Percentiles rank a stretch among this genome's conserved stretches.
Evolutionary conservation across 2,329 filamentous ascomycete genomes (phyloP).

Genomic region (Magnaporthales sp.): DNA sequence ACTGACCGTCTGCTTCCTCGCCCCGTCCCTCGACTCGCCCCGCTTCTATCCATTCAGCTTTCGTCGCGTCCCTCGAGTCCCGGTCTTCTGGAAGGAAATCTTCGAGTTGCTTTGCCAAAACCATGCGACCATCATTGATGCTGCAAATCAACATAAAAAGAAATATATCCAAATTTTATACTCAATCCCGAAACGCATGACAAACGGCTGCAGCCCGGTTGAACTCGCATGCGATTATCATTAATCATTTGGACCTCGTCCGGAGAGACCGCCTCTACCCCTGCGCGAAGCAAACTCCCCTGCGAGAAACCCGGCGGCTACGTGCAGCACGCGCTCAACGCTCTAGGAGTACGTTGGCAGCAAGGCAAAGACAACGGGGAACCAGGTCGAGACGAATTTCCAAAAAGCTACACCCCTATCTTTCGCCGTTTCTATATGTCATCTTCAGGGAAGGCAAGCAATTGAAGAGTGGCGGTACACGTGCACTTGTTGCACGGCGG

Average conservation of each 20-base stretch:
- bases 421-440: neutral
- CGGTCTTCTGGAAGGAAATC: neutral
- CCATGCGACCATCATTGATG: neutral
- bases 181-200: neutral
- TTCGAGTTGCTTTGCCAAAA: neutral
- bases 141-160: neutral
- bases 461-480: neutral
- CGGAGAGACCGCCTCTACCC: neutral
- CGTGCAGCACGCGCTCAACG: neutral
- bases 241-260: neutral
- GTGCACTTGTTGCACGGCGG: neutral
- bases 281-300: neutral
- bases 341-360: neutral
- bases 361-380: neutral
- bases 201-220: neutral
- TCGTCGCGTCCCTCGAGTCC: neutral
- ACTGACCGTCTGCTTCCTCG: neutral
- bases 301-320: neutral
- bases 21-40: neutral
- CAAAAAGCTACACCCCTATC: neutral
- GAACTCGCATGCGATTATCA: neutral
- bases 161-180: neutral
- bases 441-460: neutral
- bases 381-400: neutral
- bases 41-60: neutral